phyloP scores from a whole-genome alignment of 768 basidiomycete genomes.

The Aureoboletus auriporus region DNA sequence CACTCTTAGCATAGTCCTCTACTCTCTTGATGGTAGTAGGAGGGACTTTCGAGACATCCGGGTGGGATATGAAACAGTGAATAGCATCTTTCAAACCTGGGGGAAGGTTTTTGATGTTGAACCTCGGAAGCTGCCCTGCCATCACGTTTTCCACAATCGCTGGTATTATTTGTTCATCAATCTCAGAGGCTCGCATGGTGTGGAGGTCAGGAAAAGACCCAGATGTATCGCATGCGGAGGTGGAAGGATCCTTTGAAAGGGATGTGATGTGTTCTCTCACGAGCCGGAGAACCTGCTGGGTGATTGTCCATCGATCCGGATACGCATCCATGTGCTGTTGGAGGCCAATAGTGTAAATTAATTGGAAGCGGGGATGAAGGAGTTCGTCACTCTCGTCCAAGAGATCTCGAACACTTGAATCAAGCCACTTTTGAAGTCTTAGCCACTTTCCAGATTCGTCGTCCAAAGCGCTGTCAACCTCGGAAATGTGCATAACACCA shows the following conservation, averaged over 20 bases:
- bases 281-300: neutral
- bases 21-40: constrained; percentile 1
- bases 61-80: constrained; percentile 11
- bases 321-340: neutral
- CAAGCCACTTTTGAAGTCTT: constrained; percentile 12
- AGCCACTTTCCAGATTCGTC: constrained; percentile 9
- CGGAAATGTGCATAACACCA: constrained; percentile 30
- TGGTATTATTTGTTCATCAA: constrained; percentile 1
- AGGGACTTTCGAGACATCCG: neutral
- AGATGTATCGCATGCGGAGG: neutral
- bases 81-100: neutral
- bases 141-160: constrained; percentile 8
- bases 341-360: neutral
- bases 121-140: constrained; percentile 5
- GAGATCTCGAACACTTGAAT: constrained; percentile 11
- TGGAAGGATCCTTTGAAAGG: neutral
- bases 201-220: constrained; percentile 11
- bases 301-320: neutral
- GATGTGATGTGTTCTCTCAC: neutral
- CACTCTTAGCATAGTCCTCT: neutral
- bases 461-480: no score
- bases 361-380: constrained; percentile 6
- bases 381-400: constrained; percentile 19
- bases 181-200: neutral
- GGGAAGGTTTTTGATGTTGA: constrained; percentile 4